Evolutionary conservation across 176 grass and related monocot genomes (phyloP).

Genomic region (Tillandsia fasciculata): DNA sequence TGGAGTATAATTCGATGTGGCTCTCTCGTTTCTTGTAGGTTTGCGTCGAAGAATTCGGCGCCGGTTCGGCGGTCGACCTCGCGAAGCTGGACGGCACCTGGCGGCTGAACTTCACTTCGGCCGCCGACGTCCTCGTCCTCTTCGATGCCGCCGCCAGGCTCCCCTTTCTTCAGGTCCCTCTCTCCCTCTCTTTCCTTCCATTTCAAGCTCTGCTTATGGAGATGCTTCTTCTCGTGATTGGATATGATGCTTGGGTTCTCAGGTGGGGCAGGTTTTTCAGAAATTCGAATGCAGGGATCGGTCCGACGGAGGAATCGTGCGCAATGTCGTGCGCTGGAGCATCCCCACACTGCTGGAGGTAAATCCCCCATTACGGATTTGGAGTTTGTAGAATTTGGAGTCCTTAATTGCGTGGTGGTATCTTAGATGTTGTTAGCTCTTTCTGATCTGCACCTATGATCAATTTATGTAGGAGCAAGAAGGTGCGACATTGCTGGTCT

Average conservation of each 20-base stretch:
- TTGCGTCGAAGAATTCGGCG: slow-evolving; percentile 57
- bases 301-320: slow-evolving; percentile 50
- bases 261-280: slow-evolving; percentile 94
- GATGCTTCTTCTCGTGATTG: background rate
- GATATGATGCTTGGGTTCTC: slow-evolving; percentile 8
- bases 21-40: slow-evolving; percentile 40
- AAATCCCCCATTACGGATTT: background rate
- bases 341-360: slow-evolving; percentile 77
- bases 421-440: slow-evolving; percentile 2
- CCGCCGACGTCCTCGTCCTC: slow-evolving; percentile 68
- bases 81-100: slow-evolving; percentile 69
- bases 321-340: slow-evolving; percentile 93
- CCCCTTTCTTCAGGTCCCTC: slow-evolving; percentile 52
- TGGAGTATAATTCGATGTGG: background rate
- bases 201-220: no score
- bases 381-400: background rate
- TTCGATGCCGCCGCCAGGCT: slow-evolving; percentile 82
- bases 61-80: slow-evolving; percentile 47
- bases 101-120: slow-evolving; percentile 87
- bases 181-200: background rate
- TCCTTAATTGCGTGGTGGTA: no score
- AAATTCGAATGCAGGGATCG: slow-evolving; percentile 85
- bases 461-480: slow-evolving; percentile 72
- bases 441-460: slow-evolving; percentile 34
- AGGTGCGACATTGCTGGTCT: slow-evolving; percentile 86